Evolutionary conservation across 208 protist genomes (phyloP).

Genomic region (Crithidia acanthocephali): DNA sequence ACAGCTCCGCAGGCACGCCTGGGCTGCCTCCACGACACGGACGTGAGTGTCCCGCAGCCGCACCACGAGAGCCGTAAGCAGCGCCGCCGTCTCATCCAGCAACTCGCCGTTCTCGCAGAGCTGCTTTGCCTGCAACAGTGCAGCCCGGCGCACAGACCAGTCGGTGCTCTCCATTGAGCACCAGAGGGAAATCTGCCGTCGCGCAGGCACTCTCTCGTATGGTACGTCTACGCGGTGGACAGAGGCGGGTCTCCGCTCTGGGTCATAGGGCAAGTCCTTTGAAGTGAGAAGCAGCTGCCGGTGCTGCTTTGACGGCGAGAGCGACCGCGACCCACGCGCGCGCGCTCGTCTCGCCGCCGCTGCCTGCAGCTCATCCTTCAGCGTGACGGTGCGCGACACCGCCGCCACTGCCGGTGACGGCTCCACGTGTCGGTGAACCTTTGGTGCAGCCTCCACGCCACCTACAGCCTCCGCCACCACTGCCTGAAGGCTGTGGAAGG

Average conservation of each 20-base stretch:
- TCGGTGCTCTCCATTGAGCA: conserved; percentile 36
- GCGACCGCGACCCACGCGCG: not conserved
- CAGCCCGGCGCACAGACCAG: conserved; percentile 37
- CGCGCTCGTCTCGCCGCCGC: conserved; percentile 35
- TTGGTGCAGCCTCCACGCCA: not conserved
- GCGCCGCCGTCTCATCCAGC: not conserved
- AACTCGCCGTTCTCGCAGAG: conserved; percentile 15
- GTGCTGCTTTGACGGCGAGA: not conserved
- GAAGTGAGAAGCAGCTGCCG: conserved; percentile 22
- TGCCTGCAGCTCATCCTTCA: conserved; percentile 41
- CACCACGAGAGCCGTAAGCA: conserved; percentile 23
- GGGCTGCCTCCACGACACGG: conserved; percentile 45
- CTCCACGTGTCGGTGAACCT: not conserved
- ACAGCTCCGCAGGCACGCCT: conserved; percentile 32
- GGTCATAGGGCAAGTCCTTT: not conserved
- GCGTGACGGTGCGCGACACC: conserved; percentile 25
- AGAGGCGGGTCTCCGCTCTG: not conserved
- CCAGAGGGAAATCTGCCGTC: conserved; percentile 13
- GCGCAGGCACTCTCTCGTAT: not conserved
- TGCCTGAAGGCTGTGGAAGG: conserved; percentile 27
- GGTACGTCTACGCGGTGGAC: not conserved
- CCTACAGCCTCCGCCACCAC: not conserved
- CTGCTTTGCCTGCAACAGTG: conserved; percentile 5
- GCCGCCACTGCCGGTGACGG: no score
- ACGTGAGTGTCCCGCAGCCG: conserved; percentile 62